These are phyloP conservation scores for Cryoendolithus antarcticus DNA, from an alignment of 2,329 filamentous ascomycete species.

Conservation along the genomic window DNA sequence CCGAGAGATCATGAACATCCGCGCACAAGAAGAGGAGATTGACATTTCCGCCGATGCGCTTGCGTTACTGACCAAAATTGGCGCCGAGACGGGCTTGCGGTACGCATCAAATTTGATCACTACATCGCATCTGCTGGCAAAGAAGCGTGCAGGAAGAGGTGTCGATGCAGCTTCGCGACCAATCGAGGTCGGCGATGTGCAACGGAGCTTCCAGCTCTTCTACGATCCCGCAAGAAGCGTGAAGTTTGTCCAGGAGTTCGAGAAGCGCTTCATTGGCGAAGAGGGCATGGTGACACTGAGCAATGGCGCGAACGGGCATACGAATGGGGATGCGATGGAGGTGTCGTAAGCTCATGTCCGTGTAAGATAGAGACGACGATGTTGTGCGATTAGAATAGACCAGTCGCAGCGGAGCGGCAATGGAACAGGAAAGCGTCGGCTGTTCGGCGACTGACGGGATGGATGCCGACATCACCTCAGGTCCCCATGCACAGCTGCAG, in stretches of 20 bases:
- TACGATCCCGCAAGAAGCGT: constrained; percentile 82
- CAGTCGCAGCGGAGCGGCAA: no score
- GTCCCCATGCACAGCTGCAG: no score
- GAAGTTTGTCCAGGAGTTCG: constrained; percentile 78
- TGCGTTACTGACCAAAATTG: constrained; percentile 89
- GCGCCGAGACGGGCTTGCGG: constrained; percentile 76
- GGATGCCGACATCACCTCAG: no score
- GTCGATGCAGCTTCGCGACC: constrained; percentile 40
- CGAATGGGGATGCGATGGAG: constrained; percentile 52
- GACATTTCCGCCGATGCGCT: constrained; percentile 83
- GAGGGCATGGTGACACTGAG: constrained; percentile 64
- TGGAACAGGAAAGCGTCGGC: no score
- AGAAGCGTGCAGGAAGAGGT: constrained; percentile 59
- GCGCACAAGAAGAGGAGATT: constrained; percentile 91
- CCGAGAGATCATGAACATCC: constrained; percentile 80
- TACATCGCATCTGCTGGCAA: constrained; percentile 74
- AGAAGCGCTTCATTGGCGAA: constrained; percentile 86
- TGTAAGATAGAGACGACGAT: no score
- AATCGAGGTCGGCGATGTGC: constrained; percentile 75
- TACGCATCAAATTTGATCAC: constrained; percentile 98
- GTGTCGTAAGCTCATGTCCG: constrained; percentile 34
- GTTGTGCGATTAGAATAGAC: no score
- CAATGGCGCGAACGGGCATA: constrained; percentile 34
- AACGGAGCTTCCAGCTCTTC: constrained; percentile 87
- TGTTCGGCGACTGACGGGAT: no score